Evolutionary conservation across 306 rosid species (phyloP).

Genomic region (Acacia melanoxylon): DNA sequence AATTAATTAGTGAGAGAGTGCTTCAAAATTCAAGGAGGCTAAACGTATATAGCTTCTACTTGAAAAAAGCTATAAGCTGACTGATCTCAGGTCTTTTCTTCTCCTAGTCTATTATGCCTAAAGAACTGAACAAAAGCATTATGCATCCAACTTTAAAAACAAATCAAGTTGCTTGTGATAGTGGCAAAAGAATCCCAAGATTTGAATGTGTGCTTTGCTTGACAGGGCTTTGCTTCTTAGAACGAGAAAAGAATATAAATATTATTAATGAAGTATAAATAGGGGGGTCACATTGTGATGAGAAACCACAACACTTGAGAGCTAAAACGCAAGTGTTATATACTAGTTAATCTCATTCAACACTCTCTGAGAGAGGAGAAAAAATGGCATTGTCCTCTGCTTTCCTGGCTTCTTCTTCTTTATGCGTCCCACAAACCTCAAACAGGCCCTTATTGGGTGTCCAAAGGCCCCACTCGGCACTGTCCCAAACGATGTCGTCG

Average conservation of each 20-base stretch:
- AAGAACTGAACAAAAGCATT: too few species aligned
- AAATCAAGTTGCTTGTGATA: slow-evolving; percentile 10
- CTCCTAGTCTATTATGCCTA: too few species aligned
- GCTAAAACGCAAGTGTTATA: background rate
- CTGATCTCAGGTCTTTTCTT: too few species aligned
- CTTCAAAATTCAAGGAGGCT: background rate
- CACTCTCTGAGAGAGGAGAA: background rate
- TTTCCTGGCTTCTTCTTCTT: background rate
- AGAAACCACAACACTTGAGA: background rate
- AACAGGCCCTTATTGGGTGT: background rate
- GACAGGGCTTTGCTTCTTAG: slow-evolving; percentile 12
- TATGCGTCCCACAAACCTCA: background rate
- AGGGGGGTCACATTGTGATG: background rate
- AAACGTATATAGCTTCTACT: too few species aligned
- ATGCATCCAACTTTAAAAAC: too few species aligned
- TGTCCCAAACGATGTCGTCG: slow-evolving; percentile 21
- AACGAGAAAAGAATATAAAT: slow-evolving; percentile 6
- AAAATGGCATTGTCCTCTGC: background rate
- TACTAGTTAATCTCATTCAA: background rate
- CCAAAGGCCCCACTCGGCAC: background rate
- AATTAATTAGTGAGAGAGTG: background rate
- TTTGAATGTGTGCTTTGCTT: background rate
- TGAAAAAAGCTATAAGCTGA: too few species aligned
- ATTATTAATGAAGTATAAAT: background rate
- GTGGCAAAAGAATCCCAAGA: background rate